Evolutionary conservation across 2,329 filamentous ascomycete genomes (phyloP).

Genomic region (Paecilomyces dactylethromorphus): DNA sequence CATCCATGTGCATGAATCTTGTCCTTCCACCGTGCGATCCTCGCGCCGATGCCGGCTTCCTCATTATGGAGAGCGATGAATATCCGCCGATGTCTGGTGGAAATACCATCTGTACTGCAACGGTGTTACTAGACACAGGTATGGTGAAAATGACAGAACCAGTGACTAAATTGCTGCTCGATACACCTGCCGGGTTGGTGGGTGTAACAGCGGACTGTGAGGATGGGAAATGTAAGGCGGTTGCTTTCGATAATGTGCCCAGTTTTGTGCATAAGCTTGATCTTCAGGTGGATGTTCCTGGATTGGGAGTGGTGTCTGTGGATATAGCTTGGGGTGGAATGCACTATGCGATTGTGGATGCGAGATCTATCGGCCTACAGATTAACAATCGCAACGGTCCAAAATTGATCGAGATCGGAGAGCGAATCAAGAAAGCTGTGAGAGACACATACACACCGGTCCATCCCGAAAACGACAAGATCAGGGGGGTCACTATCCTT

Average conservation of each 20-base stretch:
- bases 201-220: conserved; percentile 36
- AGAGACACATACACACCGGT: conserved; percentile 28
- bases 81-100: conserved; percentile 42
- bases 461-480: conserved; percentile 38
- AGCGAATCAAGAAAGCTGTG: conserved; percentile 37
- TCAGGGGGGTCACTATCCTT: conserved; percentile 36
- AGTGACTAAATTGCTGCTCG: conserved; percentile 33
- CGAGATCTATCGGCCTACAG: conserved; percentile 26
- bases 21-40: conserved; percentile 40
- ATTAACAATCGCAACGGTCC: conserved; percentile 26
- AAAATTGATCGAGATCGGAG: conserved; percentile 36
- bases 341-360: conserved; percentile 40
- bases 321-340: conserved; percentile 45
- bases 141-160: conserved; percentile 43
- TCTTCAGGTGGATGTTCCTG: conserved; percentile 33
- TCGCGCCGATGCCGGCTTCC: conserved; percentile 38
- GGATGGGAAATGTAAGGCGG: conserved; percentile 37
- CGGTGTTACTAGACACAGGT: conserved; percentile 43
- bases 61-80: conserved; percentile 43
- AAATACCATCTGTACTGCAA: conserved; percentile 40
- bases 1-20: conserved; percentile 35
- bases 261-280: conserved; percentile 38
- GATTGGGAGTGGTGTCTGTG: conserved; percentile 32
- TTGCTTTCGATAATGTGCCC: conserved; percentile 42
- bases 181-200: conserved; percentile 42